Evolutionary conservation across 768 basidiomycete species (phyloP).

Genomic region (Sporobolomyces roseus): DNA sequence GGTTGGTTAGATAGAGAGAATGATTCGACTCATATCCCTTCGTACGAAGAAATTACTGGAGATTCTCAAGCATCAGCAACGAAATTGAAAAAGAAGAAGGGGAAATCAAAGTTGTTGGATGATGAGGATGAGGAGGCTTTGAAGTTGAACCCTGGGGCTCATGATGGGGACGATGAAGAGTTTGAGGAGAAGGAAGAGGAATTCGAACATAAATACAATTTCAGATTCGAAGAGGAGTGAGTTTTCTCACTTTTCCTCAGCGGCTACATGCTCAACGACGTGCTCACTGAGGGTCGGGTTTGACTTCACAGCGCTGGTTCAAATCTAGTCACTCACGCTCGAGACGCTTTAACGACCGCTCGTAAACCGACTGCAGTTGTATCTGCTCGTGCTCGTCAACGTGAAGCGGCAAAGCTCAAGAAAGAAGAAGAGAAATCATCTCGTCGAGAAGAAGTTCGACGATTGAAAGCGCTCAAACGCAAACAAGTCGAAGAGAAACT

Average conservation of each 20-base stretch:
- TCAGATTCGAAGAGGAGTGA: conserved; percentile 92
- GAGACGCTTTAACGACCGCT: conserved; percentile 54
- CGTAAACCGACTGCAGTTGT: conserved; percentile 55
- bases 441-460: conserved; percentile 73
- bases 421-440: conserved; percentile 72
- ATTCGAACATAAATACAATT: conserved; percentile 96
- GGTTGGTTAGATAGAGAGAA: conserved; percentile 85
- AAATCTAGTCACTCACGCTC: conserved; percentile 69
- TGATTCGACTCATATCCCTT: conserved; percentile 62
- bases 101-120: conserved; percentile 41
- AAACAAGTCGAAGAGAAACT: conserved; percentile 73
- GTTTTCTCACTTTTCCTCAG: conserved; percentile 48
- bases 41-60: conserved; percentile 71
- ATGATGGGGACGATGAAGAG: conserved; percentile 53
- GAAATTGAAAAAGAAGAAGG: conserved; percentile 38
- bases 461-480: conserved; percentile 77
- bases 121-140: conserved; percentile 42
- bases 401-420: conserved; percentile 68
- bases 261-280: no score
- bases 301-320: conserved; percentile 65
- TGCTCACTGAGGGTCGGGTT: no score
- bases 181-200: conserved; percentile 78
- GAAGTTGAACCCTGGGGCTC: conserved; percentile 42
- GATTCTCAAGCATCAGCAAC: background rate
- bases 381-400: conserved; percentile 75